Evolutionary conservation across 1,284 basidiomycete species (phyloP), one percentile per base, ranked within the genome.

Genomic region (Fomitopsis schrenkii): DNA sequence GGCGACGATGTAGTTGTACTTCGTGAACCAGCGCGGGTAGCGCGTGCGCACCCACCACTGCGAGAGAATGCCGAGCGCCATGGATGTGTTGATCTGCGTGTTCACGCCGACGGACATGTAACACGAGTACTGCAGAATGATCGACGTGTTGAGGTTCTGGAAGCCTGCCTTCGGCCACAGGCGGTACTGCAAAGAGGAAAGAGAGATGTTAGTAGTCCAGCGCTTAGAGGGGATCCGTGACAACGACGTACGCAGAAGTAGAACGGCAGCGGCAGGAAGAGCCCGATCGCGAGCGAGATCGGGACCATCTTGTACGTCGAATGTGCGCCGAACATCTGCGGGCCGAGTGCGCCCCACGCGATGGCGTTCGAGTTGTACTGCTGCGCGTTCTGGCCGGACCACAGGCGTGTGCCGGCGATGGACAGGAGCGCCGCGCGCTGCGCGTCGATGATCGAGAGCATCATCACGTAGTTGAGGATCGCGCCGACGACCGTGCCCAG

Each of bases 281-380:
- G 75, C 33, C 83, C 83, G 59, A 84, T 78, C 55, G 82, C 75
- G 63, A 85, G 74, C 14, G 77, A 80, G 70, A 84, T 79, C 1
- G 84, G 83, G 14, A 81, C 75, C 62, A 86, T 80, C 58, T 74
- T 76, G 70, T 85, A 85, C 15, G 78, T 76, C 19, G 76, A 75
- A 35, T 74, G 70, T 5, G 79, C 77, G 12, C 79, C 76, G 71
- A 84, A 86, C 64, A 85, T 76, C 62, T 79, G 70, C 28, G 80
- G 79, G 28, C 77, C 82, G 19, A 86, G 77, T 3, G 83, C 85
- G 64, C 85, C 84, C 84, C 84, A 87, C 0, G 83, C 75, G 52
- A 86, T 79, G 10, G 84, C 83, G 68, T 82, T 78, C 72, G 71
- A 74, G 72, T 79, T 79, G 71, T 75, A 79, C 48, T 68, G 67